These are phyloP conservation scores for Penicillium sp. DNA, from an alignment of 2,329 filamentous ascomycete genomes.

Conservation along the genomic window DNA sequence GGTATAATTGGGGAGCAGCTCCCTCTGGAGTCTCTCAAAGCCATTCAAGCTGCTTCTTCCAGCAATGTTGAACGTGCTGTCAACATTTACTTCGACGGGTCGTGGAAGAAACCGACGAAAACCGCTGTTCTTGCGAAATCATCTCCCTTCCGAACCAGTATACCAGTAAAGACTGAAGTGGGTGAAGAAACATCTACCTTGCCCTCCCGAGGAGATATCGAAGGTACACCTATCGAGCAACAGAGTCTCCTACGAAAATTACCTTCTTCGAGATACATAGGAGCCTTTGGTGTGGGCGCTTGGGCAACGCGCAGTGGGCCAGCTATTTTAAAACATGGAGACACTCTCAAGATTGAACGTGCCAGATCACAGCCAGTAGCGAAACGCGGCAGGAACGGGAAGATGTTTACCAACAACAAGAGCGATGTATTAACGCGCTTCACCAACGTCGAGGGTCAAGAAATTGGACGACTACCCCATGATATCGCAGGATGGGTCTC, in stretches of 20 bases:
- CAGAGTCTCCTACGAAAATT: constrained; percentile 22
- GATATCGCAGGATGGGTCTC: constrained; percentile 91
- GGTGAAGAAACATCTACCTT: not conserved
- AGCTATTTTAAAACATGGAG: constrained; percentile 73
- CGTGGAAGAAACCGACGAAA: constrained; percentile 49
- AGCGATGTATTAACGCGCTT: constrained; percentile 90
- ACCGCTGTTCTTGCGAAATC: constrained; percentile 7
- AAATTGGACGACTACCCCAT: constrained; percentile 82
- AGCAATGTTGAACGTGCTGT: constrained; percentile 60
- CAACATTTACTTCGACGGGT: constrained; percentile 64
- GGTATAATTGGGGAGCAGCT: constrained; percentile 58
- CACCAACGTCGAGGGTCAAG: constrained; percentile 72
- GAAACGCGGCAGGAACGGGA: constrained; percentile 48
- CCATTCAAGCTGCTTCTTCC: constrained; percentile 50
- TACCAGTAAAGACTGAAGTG: constrained; percentile 3
- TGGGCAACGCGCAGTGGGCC: constrained; percentile 87
- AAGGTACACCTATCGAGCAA: constrained; percentile 2
- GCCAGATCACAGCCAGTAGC: constrained; percentile 67
- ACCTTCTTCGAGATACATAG: constrained; percentile 71
- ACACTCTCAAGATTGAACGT: constrained; percentile 81
- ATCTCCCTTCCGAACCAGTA: constrained; percentile 8
- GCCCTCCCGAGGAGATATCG: not conserved
- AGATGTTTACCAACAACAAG: constrained; percentile 55
- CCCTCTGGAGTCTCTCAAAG: constrained; percentile 43
- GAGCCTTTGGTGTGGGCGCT: constrained; percentile 84